Evolutionary conservation across 257 asterid genomes (phyloP).

Genomic region (Lavandula angustifolia): DNA sequence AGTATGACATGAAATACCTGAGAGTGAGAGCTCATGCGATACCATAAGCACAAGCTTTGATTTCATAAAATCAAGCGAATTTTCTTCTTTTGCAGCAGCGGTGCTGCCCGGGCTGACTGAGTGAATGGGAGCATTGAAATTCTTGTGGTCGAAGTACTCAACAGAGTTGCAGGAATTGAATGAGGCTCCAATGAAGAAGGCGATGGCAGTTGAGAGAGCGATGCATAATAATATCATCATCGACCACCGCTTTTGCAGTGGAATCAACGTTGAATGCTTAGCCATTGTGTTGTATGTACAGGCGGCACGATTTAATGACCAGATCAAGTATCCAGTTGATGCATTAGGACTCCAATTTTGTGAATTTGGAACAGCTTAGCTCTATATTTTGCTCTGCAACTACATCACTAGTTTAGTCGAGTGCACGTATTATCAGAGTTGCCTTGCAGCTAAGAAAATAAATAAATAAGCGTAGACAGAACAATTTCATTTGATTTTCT

Average conservation of each 20-base stretch:
- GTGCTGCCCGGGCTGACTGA: conserved; percentile 21
- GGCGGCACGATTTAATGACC: conserved; percentile 12
- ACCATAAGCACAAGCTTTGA: conserved; percentile 75
- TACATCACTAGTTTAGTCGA: too few relatives aligned
- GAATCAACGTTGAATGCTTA: conserved; percentile 40
- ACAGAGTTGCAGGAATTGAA: conserved; percentile 57
- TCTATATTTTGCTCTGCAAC: too few relatives aligned
- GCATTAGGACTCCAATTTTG: too few relatives aligned
- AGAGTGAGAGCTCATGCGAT: conserved; percentile 86
- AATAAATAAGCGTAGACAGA: too few relatives aligned
- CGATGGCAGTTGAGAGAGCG: conserved; percentile 57
- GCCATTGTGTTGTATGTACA: conserved; percentile 39
- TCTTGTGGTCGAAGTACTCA: conserved; percentile 32
- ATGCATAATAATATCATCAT: conserved; percentile 48
- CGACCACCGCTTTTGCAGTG: conserved; percentile 53
- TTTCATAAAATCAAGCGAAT: conserved; percentile 65
- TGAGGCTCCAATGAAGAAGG: conserved; percentile 66
- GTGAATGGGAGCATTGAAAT: conserved; percentile 32
- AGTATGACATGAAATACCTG: conserved; percentile 47
- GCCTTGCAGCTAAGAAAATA: too few relatives aligned
- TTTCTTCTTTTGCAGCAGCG: conserved; percentile 34
- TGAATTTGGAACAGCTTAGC: too few relatives aligned
- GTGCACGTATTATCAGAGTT: too few relatives aligned
- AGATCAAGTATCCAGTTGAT: conserved; percentile 24
- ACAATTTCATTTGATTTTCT: too few relatives aligned